Evolutionary conservation across 1,284 basidiomycete species (phyloP), one percentile per base, ranked within the genome.

Genomic region (Cutaneotrichosporon cutaneum): DNA sequence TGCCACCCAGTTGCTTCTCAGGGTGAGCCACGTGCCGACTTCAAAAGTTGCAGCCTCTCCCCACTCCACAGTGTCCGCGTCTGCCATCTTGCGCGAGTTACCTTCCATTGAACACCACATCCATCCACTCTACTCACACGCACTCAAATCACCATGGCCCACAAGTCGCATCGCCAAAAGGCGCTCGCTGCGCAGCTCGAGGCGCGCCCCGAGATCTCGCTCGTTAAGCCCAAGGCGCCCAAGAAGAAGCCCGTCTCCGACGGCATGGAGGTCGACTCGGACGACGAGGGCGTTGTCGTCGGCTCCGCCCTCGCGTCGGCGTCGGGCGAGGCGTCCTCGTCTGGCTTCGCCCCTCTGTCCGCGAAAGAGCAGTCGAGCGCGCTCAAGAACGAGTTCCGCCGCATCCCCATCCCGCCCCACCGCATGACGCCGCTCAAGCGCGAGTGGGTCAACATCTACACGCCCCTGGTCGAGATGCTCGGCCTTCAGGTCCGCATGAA

Each of bases 401-500:
- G 90, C 58, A 86, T 99, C 70, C 84, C 92, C 24, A 91, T 99
- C 76, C 96, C 95, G 4, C 93, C 93, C 9, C 96, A 99, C 79
- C 87, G 95, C 56, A 94, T 98, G 90, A 94, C 93, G 16, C 96
- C 96, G 6, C 81, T 99, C 61, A 96, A 97, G 81, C 92, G 92
- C 74, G 94, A 97, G 68, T 99, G 95, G 95, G 85, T 97, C 65
- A 94, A 93, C 77, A 88, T 99, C 62, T 99, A 98, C 79, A 92
- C 93, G 0, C 95, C 95, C 0, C 82, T 99, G 69, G 95, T 96
- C 13, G 95, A 99, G 82, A 89, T 96, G 74, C 83, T 95, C 70
- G 90, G 90, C 0, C 80, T 99, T 62, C 94, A 97, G 83, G 94
- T 99, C 35, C 85, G 94, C 69, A 97, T 98, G 94, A 99, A 99